These are phyloP conservation scores for Ambrosiella beaveri DNA, from an alignment of 2,329 filamentous ascomycete genomes.

Conservation along the genomic window DNA sequence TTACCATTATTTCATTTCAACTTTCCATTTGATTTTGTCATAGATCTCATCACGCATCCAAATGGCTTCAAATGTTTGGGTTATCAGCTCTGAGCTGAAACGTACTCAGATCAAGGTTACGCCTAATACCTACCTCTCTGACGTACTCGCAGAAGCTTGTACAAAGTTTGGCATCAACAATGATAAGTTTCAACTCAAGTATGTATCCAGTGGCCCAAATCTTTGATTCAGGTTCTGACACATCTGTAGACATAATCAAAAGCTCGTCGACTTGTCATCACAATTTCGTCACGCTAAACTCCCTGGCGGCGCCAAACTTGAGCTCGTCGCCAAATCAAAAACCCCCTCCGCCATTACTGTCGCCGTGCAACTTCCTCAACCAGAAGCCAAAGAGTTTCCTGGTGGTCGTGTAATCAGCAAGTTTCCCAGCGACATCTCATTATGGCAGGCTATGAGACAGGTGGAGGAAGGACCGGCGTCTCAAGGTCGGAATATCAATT, in stretches of 20 bases:
- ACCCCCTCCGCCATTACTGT: constrained; percentile 75
- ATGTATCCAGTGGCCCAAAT: constrained; percentile 11
- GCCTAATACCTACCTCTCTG: constrained; percentile 63
- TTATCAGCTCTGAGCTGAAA: constrained; percentile 64
- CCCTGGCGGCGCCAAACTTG: constrained; percentile 70
- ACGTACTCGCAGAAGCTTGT: constrained; percentile 78
- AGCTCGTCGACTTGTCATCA: constrained; percentile 67
- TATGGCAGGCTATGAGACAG: constrained; percentile 81
- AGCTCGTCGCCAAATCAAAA: constrained; percentile 73
- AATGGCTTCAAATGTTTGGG: constrained; percentile 80
- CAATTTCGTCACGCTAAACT: constrained; percentile 73
- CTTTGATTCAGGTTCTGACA: background rate
- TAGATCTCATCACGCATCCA: too few species aligned
- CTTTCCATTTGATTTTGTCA: too few species aligned
- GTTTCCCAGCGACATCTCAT: constrained; percentile 68
- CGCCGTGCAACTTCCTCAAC: constrained; percentile 66
- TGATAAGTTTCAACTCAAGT: constrained; percentile 71
- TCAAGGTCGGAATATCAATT: constrained; percentile 47
- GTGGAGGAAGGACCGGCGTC: constrained; percentile 65
- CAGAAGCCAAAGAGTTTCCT: constrained; percentile 44
- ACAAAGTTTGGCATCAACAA: constrained; percentile 57
- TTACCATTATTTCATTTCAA: too few species aligned
- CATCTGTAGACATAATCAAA: constrained; percentile 54
- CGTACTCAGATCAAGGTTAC: constrained; percentile 69
- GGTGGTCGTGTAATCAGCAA: constrained; percentile 62